A percentile compares a stretch with the other conserved stretches of the same genome.
Conservation (phyloP, 2,329 filamentous ascomycete species). For the Chlorencoelia australis region DNA sequence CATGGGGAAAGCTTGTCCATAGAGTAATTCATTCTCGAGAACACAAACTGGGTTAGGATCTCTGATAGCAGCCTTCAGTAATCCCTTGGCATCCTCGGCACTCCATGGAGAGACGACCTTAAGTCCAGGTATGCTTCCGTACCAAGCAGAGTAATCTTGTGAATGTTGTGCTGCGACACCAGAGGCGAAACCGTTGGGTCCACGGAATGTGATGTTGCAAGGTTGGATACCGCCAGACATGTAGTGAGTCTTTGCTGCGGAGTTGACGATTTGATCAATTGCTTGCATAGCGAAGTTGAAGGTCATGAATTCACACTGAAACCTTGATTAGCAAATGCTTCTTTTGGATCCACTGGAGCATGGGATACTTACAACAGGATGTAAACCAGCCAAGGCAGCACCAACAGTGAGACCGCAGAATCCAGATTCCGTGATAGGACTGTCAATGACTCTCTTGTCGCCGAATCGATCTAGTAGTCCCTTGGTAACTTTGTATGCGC, state of each 20-base stretch:
- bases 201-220: constrained; percentile 99
- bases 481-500: constrained; percentile 99
- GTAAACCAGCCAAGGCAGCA: constrained; percentile 85
- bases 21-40: constrained; percentile 81
- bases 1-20: constrained; percentile 94
- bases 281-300: constrained; percentile 99
- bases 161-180: constrained; percentile 98
- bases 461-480: constrained; percentile 94
- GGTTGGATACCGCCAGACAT: constrained; percentile 99
- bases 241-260: constrained; percentile 96
- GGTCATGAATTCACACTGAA: constrained; percentile 97
- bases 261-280: constrained; percentile 99
- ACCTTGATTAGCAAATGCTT: constrained; percentile 3
- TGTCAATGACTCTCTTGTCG: constrained; percentile 95
- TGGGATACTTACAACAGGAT: constrained; percentile 68
- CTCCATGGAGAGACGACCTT: constrained; percentile 97
- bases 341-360: constrained; percentile 2
- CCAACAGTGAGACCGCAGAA: constrained; percentile 91
- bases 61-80: constrained; percentile 93
- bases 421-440: constrained; percentile 94
- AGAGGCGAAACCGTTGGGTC: constrained; percentile 93
- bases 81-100: constrained; percentile 94
- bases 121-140: constrained; percentile 92
- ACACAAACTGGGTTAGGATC: constrained; percentile 96
- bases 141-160: constrained; percentile 98